These are phyloP conservation scores for Cladorrhinum sp. DNA, from an alignment of 2,329 filamentous ascomycete species.

Conservation along the genomic window DNA sequence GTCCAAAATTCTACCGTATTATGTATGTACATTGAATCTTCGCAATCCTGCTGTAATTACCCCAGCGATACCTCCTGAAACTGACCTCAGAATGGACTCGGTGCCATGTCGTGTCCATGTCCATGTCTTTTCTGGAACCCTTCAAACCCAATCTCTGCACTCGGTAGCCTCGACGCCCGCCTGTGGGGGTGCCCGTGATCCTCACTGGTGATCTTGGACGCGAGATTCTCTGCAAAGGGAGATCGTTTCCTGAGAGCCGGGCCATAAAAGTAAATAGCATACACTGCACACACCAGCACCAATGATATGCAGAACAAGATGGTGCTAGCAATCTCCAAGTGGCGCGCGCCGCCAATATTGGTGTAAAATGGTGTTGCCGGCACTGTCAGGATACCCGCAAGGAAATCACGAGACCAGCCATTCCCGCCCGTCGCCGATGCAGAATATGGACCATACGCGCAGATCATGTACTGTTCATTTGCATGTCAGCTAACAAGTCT, in stretches of 20 bases:
- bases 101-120: neutral
- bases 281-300: conserved; percentile 60
- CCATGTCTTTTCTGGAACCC: neutral
- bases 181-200: conserved; percentile 9
- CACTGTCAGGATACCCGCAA: conserved; percentile 68
- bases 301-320: conserved; percentile 62
- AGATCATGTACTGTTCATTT: conserved; percentile 73
- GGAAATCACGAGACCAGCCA: conserved; percentile 69
- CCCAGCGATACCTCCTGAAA: neutral
- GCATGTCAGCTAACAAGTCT: conserved; percentile 54
- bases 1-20: neutral
- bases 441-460: conserved; percentile 68
- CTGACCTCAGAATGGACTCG: neutral
- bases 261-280: conserved; percentile 65
- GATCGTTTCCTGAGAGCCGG: conserved; percentile 57
- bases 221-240: conserved; percentile 62
- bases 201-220: conserved; percentile 27
- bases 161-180: conserved; percentile 3
- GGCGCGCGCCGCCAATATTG: conserved; percentile 52
- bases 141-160: conserved; percentile 3
- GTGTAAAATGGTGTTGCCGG: conserved; percentile 63
- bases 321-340: conserved; percentile 59
- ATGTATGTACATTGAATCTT: too few species aligned
- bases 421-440: conserved; percentile 75
- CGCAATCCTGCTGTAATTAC: too few species aligned